Base-by-base conservation (phyloP, 129 eudicot species). In the Glebionis coronaria region DNA sequence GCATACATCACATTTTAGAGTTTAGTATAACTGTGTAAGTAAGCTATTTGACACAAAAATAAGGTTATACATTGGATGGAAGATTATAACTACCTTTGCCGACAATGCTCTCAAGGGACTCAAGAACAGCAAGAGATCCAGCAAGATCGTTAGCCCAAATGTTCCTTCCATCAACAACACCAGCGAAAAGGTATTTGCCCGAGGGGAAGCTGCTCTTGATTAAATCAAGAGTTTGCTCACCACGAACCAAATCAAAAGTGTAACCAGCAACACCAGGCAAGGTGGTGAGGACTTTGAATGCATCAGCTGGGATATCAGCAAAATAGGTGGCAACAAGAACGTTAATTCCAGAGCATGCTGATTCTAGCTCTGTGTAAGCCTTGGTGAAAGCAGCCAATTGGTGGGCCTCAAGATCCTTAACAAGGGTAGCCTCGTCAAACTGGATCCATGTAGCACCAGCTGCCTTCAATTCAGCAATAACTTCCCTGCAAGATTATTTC, bases 131-230 rank as follows among this genome's bases (percentile, higher is more conserved):
- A 31, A 87, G 82, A 51, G 97, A 91, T 61, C 86, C 77, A 60
- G 87, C 81, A 71, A 91, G 95, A 61, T 91, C 93, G 55, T 91
- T 91, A 68, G 97, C 97, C 97, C 97, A 91, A 74, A 91, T 91
- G 87, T 91, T 91, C 73, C 97, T 84, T 60, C 97, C 97, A 73
- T 91, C 97, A 76, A 91, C 97, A 66, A 91, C 86, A 49, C 97
- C 97, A 50, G 97, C 97, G 67, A 87, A 91, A 5, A 86, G 82
- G 76, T 82, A 82, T 75, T 82, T 86, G 35, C 88, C 88, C 2
- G 85, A 71, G 1, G 92, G 92, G 78, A 82, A 82, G 69, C 63
- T 79, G 70, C 69, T 69, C 83, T 82, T 86, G 54, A 86, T 78
- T 57, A 86, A 75, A 27, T 82, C 86, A 78, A 80, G 68, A 56